Percentiles rank a stretch among this genome's conserved stretches.
Evolutionary conservation across 495 filamentous ascomycete genomes (phyloP).

Genomic region (Aspergillus avenaceus): DNA sequence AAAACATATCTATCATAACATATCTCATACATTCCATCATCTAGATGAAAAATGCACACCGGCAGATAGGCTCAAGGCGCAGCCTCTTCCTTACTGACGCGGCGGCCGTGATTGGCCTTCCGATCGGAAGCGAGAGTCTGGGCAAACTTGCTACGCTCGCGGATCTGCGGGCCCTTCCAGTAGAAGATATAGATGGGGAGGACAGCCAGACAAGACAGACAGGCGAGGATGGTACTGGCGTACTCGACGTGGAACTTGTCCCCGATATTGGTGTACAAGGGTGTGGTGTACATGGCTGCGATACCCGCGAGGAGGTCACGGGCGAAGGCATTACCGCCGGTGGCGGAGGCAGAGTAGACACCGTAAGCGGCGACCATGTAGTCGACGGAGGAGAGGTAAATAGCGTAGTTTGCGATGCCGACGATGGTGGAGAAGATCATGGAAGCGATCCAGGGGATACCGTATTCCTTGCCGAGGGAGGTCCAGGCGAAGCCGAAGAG

Average conservation of each 20-base stretch:
- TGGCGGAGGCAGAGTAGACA: conserved; percentile 68
- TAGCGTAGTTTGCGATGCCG: conserved; percentile 65
- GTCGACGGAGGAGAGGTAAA: conserved; percentile 75
- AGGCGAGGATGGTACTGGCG: conserved; percentile 70
- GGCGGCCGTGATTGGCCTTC: conserved; percentile 38
- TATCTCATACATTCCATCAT: no score
- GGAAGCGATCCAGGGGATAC: conserved; percentile 64
- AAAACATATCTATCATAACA: no score
- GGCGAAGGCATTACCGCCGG: conserved; percentile 69
- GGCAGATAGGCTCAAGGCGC: no score
- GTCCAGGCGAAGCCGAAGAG: conserved; percentile 64
- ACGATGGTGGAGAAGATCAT: conserved; percentile 62
- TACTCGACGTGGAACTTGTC: conserved; percentile 57
- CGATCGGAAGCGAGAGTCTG: conserved; percentile 59
- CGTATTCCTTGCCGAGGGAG: conserved; percentile 49
- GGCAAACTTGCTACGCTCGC: conserved; percentile 69
- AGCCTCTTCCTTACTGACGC: no score
- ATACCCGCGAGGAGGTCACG: conserved; percentile 82
- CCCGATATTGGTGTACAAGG: conserved; percentile 65
- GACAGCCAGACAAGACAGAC: conserved; percentile 66
- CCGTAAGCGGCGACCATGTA: conserved; percentile 72
- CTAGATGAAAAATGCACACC: no score
- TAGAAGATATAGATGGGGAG: conserved; percentile 73
- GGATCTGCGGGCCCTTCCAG: conserved; percentile 65
- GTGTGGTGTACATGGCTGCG: conserved; percentile 68